Base-by-base conservation (phyloP, 208 protist species). In the Phytomonas sp. region DNA sequence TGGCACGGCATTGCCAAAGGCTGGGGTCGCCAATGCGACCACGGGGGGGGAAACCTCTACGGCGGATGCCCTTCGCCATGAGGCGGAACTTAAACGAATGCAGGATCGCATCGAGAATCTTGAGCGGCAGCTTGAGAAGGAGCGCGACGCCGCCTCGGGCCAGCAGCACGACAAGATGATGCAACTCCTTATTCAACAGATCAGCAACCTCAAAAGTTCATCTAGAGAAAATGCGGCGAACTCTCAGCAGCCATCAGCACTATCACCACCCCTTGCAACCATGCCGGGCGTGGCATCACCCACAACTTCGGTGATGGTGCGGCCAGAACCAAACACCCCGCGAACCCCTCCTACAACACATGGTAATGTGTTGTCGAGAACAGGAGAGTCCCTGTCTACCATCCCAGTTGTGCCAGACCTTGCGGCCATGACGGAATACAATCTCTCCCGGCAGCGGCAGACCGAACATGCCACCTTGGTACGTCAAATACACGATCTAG, bases 361-460 rank as follows among this genome's bases (percentile, higher is more conserved):
- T 12, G 40, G 40, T 49, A 49, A 16, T 12, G 14, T 49, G 14
- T 19, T 49, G 40, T 12, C 40, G 12, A 73, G 31, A 10, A n/a
- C 16, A 36, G 37, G 23, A 16, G 66, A 74, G 29, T 32, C 45
- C 29, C 29, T 94, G 23, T 60, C 76, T 26, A 62, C 84, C 26
- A 68, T 94, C 32, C 89, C 89, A 11, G 74, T 94, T 32, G 80
- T 94, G 60, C 89, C 89, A 11, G 89, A 94, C 74, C 45, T 89
- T n/a, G 82, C 69, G 23, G 84, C 83, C 6, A 71, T 89, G 66
- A 79, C 81, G 77, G 76, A 75, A 61, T 94, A 94, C 85, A 92
- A 94, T 72, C 60, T 77, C 29, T 78, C 86, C 6, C 73, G 83
- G 30, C 84, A 92, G 73, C 82, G 81, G 23, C 84, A 92, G 71